Evolutionary conservation across 495 filamentous ascomycete genomes (phyloP), one percentile per base, ranked within the genome.

Genomic region (Jackrogersella multiformis): DNA sequence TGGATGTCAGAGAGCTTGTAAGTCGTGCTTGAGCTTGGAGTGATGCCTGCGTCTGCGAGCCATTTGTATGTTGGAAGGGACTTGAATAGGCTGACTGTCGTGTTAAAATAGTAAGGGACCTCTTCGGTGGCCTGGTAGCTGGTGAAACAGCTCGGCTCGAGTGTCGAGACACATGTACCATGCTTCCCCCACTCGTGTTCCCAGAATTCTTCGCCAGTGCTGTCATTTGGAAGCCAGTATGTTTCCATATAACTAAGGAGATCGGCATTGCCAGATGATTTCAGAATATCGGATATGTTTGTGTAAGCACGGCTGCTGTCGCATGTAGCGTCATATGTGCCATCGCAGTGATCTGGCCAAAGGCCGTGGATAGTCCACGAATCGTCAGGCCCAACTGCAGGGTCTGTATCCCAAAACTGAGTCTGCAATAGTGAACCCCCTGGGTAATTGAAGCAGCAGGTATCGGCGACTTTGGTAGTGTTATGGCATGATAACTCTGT

Each of bases 151-250:
- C 76, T 75, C 0, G 91, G 84, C n/a, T 88, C 79, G 1, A 95
- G 78, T 2, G 87, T 90, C 54, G 78, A 81, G 55, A 90, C 80
- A 73, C 88, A 90, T 1, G 88, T 89, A 24, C 86, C 92, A 66
- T 96, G 92, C 70, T 94, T 95, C 60, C 80, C 84, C 88, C 89
- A 96, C 71, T 95, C 92, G 63, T 96, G 92, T 72, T 90, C 78
- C 91, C 90, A 94, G 64, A 95, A 83, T 10, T 77, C 73, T 60
- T 87, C 84, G 51, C 88, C 87, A 44, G 86, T 78, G 41, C 90
- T 75, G 1, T 62, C 12, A 38, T 80, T 75, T 16, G 77, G 76
- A 28, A 79, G 89, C 92, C 91, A 94, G 77, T 88, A 93, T 13
- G 77, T 86, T 39, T 86, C 74, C 91, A 94, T 94, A 61, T 88